Conservation (phyloP, 129 eudicot species). For the Logfia minima region DNA sequence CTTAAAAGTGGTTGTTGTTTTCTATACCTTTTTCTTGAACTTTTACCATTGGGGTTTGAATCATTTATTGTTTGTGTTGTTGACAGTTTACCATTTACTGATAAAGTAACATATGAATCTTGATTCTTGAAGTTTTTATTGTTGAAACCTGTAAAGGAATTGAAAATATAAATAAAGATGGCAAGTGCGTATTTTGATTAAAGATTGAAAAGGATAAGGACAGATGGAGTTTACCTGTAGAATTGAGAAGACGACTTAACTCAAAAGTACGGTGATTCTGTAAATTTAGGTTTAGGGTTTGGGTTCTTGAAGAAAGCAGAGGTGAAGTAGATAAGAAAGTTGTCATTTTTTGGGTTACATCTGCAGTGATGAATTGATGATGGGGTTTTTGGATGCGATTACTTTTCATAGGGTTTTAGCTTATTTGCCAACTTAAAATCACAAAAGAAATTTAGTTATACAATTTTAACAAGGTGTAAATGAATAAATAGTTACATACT, state of each 20-base stretch:
- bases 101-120: slow-evolving; percentile 29
- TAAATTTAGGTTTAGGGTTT: slow-evolving; percentile 33
- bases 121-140: slow-evolving; percentile 22
- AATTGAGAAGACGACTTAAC: slow-evolving; percentile 27
- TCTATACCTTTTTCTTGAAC: slow-evolving; percentile 44
- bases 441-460: no score
- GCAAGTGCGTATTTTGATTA: slow-evolving; percentile 9
- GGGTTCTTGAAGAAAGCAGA: slow-evolving; percentile 36
- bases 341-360: slow-evolving; percentile 41
- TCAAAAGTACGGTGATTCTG: slow-evolving; percentile 17
- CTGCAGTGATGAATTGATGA: background rate
- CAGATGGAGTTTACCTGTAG: slow-evolving; percentile 38
- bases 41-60: slow-evolving; percentile 11
- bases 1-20: slow-evolving; percentile 61
- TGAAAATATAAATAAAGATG: slow-evolving; percentile 20
- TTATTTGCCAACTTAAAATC: background rate
- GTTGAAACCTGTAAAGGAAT: slow-evolving; percentile 24
- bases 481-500: no score
- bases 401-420: background rate
- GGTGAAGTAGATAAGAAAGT: slow-evolving; percentile 47
- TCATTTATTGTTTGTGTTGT: slow-evolving; percentile 40
- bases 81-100: slow-evolving; percentile 34
- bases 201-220: slow-evolving; percentile 17
- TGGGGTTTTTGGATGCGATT: background rate
- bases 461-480: no score